Percentiles rank a stretch among this genome's conserved stretches.
Evolutionary conservation across 768 basidiomycete species (phyloP).

Genomic region (Leccinum disarticulatum): DNA sequence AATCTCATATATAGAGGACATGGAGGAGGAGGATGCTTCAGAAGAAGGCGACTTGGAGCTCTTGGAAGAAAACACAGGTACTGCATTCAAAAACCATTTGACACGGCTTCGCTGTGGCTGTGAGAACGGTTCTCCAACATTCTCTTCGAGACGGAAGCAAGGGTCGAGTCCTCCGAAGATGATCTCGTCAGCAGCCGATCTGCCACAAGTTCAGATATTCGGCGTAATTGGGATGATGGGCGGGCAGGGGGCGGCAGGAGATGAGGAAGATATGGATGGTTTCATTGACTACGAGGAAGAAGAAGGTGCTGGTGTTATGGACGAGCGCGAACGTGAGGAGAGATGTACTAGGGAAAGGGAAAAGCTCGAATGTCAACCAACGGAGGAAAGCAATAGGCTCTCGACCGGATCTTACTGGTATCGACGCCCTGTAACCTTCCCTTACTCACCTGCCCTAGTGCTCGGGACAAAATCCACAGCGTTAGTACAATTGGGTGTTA

Average conservation of each 20-base stretch:
- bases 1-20: constrained; percentile 24
- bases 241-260: constrained; percentile 41
- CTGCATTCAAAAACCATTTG: constrained; percentile 69
- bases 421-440: constrained; percentile 50
- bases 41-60: constrained; percentile 90
- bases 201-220: constrained; percentile 56
- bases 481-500: constrained; percentile 95
- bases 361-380: constrained; percentile 55
- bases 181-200: constrained; percentile 54
- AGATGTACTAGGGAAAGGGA: constrained; percentile 59
- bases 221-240: constrained; percentile 81
- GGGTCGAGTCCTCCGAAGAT: constrained; percentile 74
- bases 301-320: constrained; percentile 77
- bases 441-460: constrained; percentile 44
- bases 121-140: constrained; percentile 68
- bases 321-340: constrained; percentile 75
- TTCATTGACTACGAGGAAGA: constrained; percentile 81
- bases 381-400: constrained; percentile 62
- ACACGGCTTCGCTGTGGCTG: constrained; percentile 75
- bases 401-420: constrained; percentile 72
- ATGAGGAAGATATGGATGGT: constrained; percentile 67
- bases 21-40: constrained; percentile 61
- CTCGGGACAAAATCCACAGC: constrained; percentile 94
- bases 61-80: constrained; percentile 81
- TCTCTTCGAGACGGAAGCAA: constrained; percentile 56